Base-by-base conservation (phyloP, 148 eudicot genomes). In the Camellia japonica region DNA sequence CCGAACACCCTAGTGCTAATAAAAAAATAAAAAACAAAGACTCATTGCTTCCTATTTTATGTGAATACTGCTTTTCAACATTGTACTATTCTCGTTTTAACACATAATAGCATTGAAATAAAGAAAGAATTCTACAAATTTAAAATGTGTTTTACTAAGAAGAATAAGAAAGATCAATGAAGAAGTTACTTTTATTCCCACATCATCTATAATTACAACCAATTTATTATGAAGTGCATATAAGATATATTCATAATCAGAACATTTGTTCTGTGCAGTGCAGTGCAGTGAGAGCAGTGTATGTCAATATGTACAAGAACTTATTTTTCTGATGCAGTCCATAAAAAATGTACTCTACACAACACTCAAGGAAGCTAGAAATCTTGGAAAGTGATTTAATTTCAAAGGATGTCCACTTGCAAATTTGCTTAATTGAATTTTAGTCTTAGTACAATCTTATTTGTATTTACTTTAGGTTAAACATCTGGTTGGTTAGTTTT, bases 11-110 rank as follows among this genome's bases (percentile, higher is more conserved):
- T 1, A 30, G 0, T 30, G 38, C 38, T 1, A 30, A 30, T 30
- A 30, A 30, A 30, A 30, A 30, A 30, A 30, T 23, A 30, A 30
- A 30, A 30, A 30, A 30, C 1, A 1, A 30, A 30, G 38, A 30
- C 38, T 30, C 38, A 30, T 30, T 23, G 54, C 9, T 77, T 77
- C 19, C 79, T 23, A 44, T 46, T 51, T 30, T 44, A 51, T 49
- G 47, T 51, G 23, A 76, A 77, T 65, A 54, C 72, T 15, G 14
- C 60, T 77, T 30, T 76, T 38, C 23, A 64, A 16, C 19, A 64
- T 64, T 16, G 3, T 56, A 55, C 3, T 38, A 47, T 73, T 6
- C 14, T 30, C 63, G 63, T 56, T 8, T 6, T 6, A 15, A 73
- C 62, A 56, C 20, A 59, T 8, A 71, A 49, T 11, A 9, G 49